Evolutionary conservation across 495 filamentous ascomycete species (phyloP), one percentile per base, ranked within the genome.

Genomic region (Aspergillus cavernicola): DNA sequence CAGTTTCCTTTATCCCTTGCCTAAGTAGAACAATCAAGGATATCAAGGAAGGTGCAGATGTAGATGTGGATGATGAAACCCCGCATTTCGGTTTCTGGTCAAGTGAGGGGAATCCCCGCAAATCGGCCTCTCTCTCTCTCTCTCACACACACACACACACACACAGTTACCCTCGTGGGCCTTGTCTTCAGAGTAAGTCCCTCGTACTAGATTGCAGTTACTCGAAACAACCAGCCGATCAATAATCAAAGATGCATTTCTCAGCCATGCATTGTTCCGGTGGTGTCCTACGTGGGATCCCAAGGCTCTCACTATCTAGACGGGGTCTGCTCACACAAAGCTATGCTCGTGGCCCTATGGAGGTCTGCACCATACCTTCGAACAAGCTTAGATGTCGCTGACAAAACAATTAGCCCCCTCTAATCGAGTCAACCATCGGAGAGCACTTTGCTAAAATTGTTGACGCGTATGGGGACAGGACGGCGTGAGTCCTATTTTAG

Each of bases 391-490:
- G 20, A 12, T 52, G 40, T 55, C 40, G 7, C 33, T 50, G 7
- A 47, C 43, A 12, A 15, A 12, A 8, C 11, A 1, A 35, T 1
- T 22, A 92, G 89, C 87, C 88, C 11, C 81, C 87, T 9, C 74
- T 93, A 23, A 71, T 91, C 36, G 77, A 86, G 23, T 74, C 82
- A 48, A 96, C 92, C 1, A 79, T 95, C 41, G 87, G 89, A 1
- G 78, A 91, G 48, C 88, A 97, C 62, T 95, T 97, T 49, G 73
- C 81, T 11, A 75, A 72, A 6, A 78, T 95, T 26, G 88, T 91
- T 31, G 76, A 78, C 3, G 55, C 78, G 57, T 77, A 84, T 68
- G 92, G 92, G 1, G 90, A 96, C 69, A 76, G 79, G 40, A 79
- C 81, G 42, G 92, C 91, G 85, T 86, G 58, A 64, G 81, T 64